Evolutionary conservation across 1,284 basidiomycete genomes (phyloP), one percentile per base, ranked within the genome.

Genomic region (Cryptococcus sp.): DNA sequence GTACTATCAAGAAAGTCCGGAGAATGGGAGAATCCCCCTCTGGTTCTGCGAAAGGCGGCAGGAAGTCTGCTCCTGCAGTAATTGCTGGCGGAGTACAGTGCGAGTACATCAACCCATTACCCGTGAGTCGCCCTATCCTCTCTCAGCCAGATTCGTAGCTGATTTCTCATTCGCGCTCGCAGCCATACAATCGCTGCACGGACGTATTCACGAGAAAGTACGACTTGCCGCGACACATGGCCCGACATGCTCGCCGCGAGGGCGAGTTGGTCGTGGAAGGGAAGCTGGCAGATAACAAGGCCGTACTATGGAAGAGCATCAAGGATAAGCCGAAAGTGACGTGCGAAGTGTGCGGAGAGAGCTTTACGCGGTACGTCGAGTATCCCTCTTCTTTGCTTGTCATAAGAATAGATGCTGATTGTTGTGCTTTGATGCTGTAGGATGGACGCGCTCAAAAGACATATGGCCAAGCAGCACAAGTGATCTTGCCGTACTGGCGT

Each of bases 181-280:
- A 73, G 69, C 76, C 76, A 25, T 77, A 74, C 58, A 75, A 76
- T 58, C 71, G 74, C 19, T 77, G 76, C 50, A 67, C 67, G 23
- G 76, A 77, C 49, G 65, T 74, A 43, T 77, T 77, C 47, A 77
- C 76, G 11, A 65, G 76, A 27, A 76, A 76, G 60, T 77, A 77
- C 60, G 76, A 77, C 63, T 64, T 77, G 20, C 76, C 76, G 3
- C 65, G 76, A 47, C 76, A 77, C 53, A 77, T 76, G 76, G 74
- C 73, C 16, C 67, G 76, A 27, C 76, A 77, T 49, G 76, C 72
- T 27, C 57, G 74, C 20, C 63, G 74, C 20, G 76, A 77, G 53
- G 74, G 76, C 41, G 76, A 76, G 49, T 55, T 77, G 43, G 76
- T 77, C n/a, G 47, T 56, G n/a, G 73, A 77, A 52, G 74, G 74